Percentiles rank a stretch among this genome's conserved stretches.
These are phyloP conservation scores for Beta lomatogona DNA, from an alignment of 179 eudicot species.

Conservation along the genomic window DNA sequence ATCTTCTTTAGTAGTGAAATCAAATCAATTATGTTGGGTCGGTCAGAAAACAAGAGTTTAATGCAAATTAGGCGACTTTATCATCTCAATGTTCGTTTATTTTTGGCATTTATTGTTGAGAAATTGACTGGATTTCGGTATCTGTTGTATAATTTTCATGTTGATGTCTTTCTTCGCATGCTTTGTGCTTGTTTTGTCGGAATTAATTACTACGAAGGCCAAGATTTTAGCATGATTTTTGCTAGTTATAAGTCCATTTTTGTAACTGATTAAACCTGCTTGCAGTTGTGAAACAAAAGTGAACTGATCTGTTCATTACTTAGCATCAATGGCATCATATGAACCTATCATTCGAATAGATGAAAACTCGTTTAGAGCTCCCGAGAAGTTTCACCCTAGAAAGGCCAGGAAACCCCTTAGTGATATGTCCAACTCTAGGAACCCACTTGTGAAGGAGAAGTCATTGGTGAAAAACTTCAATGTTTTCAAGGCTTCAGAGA, in stretches of 20 bases:
- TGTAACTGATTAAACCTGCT: conserved; percentile 6
- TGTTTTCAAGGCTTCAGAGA: conserved; percentile 37
- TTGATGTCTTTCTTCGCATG: neutral
- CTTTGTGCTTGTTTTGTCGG: neutral
- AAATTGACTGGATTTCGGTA: neutral
- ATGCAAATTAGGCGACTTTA: neutral
- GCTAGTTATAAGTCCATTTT: neutral
- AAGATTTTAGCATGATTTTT: neutral
- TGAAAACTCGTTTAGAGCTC: conserved; percentile 30
- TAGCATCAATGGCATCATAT: conserved; percentile 29
- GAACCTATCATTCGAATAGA: conserved; percentile 31
- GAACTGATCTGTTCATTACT: conserved; percentile 11
- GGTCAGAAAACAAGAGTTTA: neutral
- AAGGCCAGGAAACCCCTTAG: conserved; percentile 56
- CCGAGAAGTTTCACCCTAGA: conserved; percentile 23
- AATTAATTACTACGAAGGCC: neutral
- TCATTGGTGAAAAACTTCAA: conserved; percentile 16
- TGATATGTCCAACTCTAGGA: conserved; percentile 68
- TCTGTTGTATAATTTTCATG: neutral
- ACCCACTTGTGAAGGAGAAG: conserved; percentile 35
- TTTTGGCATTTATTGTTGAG: neutral
- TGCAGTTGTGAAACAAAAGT: conserved; percentile 22
- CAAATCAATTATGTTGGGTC: neutral
- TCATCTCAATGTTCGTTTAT: neutral
- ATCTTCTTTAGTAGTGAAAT: neutral